Evolutionary conservation across 2,329 filamentous ascomycete genomes (phyloP), one percentile per base, ranked within the genome.

Genomic region (Myrmaecium sp.): DNA sequence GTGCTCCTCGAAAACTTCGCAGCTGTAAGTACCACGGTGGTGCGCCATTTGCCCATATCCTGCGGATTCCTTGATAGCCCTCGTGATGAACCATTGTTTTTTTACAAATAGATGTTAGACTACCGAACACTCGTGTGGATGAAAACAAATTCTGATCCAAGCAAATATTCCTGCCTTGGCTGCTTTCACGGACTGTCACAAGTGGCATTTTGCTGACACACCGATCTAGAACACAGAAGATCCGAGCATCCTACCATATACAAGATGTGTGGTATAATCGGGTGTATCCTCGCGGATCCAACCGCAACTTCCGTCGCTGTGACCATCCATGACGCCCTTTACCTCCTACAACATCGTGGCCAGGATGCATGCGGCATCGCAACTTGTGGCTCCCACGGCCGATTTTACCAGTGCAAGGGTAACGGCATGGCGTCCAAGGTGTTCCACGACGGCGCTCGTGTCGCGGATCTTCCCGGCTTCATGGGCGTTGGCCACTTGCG

Each of bases 321-420:
- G 25, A 54, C 57, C 34, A 49, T 56, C n/a, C 54, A 57, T 35
- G 53, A 55, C 42, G 53, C 53, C 13, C 30, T 41, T 1, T 42
- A 43, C 23, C 43, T 42, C 26, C 43, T 44, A 21, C 36, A 54
- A 36, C 53, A 83, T 48, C 68, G 79, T 43, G 80, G 81, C 28
- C 82, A 91, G 51, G 83, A 93, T 73, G 83, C 83, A 26, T 79
- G 74, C 29, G 83, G 83, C 36, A 86, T 93, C 39, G 71, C 82
- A 26, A 78, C 60, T 41, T 82, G 63, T 62, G 74, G 66, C 39
- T 65, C 59, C 9, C 79, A 79, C 18, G 83, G 84, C 34, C 67
- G 81, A 22, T 75, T 93, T 38, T 86, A 76, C 49, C 81, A 91
- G 48, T 77, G 78, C 60, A 94, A 94, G 57, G 82, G 82, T 37